Evolutionary conservation across 495 filamentous ascomycete species (phyloP), one percentile per base, ranked within the genome.

Genomic region (Daldinia concentrica): DNA sequence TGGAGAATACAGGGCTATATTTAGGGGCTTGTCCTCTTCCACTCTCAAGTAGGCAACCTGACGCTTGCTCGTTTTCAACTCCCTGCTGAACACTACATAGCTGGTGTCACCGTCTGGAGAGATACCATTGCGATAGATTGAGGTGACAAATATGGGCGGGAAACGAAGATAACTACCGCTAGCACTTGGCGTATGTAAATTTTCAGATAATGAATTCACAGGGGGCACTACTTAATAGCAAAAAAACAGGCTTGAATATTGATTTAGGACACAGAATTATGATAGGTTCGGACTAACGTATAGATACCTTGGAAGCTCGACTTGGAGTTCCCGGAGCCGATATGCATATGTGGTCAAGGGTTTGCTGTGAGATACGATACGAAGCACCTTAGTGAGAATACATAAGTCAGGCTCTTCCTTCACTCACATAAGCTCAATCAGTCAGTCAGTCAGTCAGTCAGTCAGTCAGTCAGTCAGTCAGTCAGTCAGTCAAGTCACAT

Each of bases 61-160:
- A 61, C 52, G 30, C 36, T 62, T 56, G 24, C 54, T 56, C 27
- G 15, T 30, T 56, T 57, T 69, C 45, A 58, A 61, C 27, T 39
- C 51, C 17, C 26, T 62, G 71, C 66, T 73, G 71, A 73, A 73
- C 71, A 73, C 37, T 62, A 62, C 58, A 54, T 45, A 73, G 71
- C 58, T 17, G 55, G 57, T 68, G 56, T 50, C 41, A 63, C 56
- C 55, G 32, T 62, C 26, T 63, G 12, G 26, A 36, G 52, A 19
- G 43, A 63, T 62, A 43, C 26, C 14, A 43, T 63, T 27, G 14
- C 12, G 27, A 69, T 62, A 59, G 32, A 43, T 29, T 54, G 22
- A 34, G 58, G 34, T 41, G 64, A 45, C 43, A 32, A 29, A 37
- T 62, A 24, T 29, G 15, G 32, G 29, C 41, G 26, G 14, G 34